Percentiles rank a stretch among this genome's conserved stretches.
Evolutionary conservation across 2,329 filamentous ascomycete genomes (phyloP).

Genomic region (Pestalotiopsis sp.): DNA sequence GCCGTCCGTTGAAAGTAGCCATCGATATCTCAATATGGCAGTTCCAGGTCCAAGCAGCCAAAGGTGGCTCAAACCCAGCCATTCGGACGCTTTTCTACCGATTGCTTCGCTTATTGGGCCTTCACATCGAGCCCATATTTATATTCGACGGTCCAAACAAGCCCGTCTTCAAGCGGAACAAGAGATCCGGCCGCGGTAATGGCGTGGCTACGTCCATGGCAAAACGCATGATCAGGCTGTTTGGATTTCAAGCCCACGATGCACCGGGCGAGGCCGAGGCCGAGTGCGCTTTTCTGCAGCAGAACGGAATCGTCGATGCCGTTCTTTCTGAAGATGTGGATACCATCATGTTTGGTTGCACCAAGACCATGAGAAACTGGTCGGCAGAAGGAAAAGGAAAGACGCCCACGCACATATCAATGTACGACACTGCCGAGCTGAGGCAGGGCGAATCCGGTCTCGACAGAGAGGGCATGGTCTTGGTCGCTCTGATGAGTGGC

Average conservation of each 20-base stretch:
- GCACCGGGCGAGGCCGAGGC: constrained; percentile 96
- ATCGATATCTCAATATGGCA: constrained; percentile 98
- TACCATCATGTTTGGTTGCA: constrained; percentile 95
- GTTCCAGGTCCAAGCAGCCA: constrained; percentile 86
- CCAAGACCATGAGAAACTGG: constrained; percentile 79
- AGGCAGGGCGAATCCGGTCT: constrained; percentile 58
- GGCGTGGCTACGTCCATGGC: constrained; percentile 73
- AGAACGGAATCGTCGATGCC: constrained; percentile 82
- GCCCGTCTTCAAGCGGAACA: constrained; percentile 86
- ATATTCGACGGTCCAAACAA: constrained; percentile 89
- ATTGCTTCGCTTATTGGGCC: constrained; percentile 73
- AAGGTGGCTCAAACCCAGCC: constrained; percentile 87
- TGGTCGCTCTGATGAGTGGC: constrained; percentile 92
- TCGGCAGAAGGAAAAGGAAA: constrained; percentile 72
- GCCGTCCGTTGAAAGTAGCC: constrained; percentile 79
- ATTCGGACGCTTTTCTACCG: constrained; percentile 92
- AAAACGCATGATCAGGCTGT: constrained; percentile 81
- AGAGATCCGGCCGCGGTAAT: constrained; percentile 68
- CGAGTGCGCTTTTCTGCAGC: constrained; percentile 87
- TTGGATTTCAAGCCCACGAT: constrained; percentile 82
- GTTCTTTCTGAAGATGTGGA: constrained; percentile 97
- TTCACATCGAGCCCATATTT: constrained; percentile 85
- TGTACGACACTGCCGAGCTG: constrained; percentile 71
- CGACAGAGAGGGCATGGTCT: constrained; percentile 86
- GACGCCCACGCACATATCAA: constrained; percentile 80